Conservation (phyloP, 148 eudicot species). For the Amaranthus cruentus region DNA sequence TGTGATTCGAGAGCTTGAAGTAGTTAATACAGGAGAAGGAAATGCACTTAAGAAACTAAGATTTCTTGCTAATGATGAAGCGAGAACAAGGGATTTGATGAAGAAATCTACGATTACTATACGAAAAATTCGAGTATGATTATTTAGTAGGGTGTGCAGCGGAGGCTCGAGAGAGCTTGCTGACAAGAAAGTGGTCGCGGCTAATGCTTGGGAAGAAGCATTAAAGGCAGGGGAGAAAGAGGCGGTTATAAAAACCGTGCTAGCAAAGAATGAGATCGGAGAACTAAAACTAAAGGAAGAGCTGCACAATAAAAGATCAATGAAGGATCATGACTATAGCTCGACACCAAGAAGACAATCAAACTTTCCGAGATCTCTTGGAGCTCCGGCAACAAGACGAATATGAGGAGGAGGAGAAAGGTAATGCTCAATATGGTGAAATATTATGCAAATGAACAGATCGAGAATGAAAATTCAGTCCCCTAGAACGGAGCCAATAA, state of each 20-base stretch:
- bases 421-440: constrained; percentile 47
- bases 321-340: constrained; percentile 25
- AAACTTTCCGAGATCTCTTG: constrained; percentile 37
- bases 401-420: constrained; percentile 47
- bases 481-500: constrained; percentile 21
- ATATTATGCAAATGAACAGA: constrained; percentile 39
- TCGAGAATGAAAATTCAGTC: constrained; percentile 21
- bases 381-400: constrained; percentile 44
- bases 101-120: constrained; percentile 52
- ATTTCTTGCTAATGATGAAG: constrained; percentile 40
- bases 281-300: constrained; percentile 43
- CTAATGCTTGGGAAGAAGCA: constrained; percentile 72
- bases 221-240: constrained; percentile 63
- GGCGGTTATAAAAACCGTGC: constrained; percentile 39
- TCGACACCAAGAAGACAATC: constrained; percentile 43
- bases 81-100: constrained; percentile 50
- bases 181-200: constrained; percentile 80
- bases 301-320: constrained; percentile 28
- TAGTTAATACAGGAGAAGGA: constrained; percentile 50
- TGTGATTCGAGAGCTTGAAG: constrained; percentile 56
- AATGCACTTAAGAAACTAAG: constrained; percentile 56
- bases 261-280: constrained; percentile 29
- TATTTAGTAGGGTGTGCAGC: constrained; percentile 62
- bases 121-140: constrained; percentile 71
- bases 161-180: constrained; percentile 62